Evolutionary conservation across 345 rosid genomes (phyloP).

Genomic region (Streptanthus diversifolius): DNA sequence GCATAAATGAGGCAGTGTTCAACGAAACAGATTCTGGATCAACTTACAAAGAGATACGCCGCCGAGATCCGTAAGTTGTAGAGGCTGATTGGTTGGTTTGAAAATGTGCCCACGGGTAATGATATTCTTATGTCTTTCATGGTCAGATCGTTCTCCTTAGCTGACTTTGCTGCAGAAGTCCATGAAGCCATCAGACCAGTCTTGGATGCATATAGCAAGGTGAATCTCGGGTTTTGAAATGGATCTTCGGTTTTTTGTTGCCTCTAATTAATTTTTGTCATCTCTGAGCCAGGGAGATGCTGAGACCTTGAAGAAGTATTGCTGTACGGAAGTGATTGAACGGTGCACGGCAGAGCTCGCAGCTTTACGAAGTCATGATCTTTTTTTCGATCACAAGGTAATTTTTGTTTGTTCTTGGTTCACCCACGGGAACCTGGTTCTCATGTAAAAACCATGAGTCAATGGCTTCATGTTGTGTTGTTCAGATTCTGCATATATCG

Average conservation of each 20-base stretch:
- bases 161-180: constrained; percentile 80
- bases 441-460: neutral
- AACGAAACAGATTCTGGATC: constrained; percentile 90
- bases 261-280: constrained; percentile 3
- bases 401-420: constrained; percentile 2
- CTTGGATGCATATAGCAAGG: constrained; percentile 79
- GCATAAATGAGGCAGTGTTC: constrained; percentile 72
- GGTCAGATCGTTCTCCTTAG: constrained; percentile 80
- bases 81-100: constrained; percentile 6
- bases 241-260: neutral
- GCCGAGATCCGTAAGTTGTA: constrained; percentile 80
- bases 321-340: constrained; percentile 69
- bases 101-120: neutral
- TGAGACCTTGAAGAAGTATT: constrained; percentile 72
- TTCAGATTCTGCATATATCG: constrained; percentile 85
- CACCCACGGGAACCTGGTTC: neutral
- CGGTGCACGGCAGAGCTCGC: constrained; percentile 74
- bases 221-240: constrained; percentile 19
- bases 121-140: constrained; percentile 15
- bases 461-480: constrained; percentile 7
- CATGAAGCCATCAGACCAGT: constrained; percentile 87
- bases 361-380: constrained; percentile 63
- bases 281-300: constrained; percentile 55
- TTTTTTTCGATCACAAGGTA: constrained; percentile 84
- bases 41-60: constrained; percentile 75